Evolutionary conservation across 495 filamentous ascomycete genomes (phyloP).

Genomic region (Platismatia glauca): DNA sequence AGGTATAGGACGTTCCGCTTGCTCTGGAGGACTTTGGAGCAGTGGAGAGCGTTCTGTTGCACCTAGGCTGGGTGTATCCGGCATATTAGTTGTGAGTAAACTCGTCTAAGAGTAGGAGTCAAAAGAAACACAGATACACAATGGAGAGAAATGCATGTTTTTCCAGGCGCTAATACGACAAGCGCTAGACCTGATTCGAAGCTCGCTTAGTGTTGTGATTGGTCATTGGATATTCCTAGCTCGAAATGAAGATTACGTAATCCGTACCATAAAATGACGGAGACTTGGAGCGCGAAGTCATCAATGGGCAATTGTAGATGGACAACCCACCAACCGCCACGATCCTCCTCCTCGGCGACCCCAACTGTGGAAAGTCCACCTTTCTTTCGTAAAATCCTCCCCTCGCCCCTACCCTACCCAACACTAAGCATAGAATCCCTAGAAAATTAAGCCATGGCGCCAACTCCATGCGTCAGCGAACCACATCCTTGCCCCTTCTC

Average conservation of each 20-base stretch:
- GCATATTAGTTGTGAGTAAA: neutral
- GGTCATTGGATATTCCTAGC: no score
- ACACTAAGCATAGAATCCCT: constrained; percentile 1
- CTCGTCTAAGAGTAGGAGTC: neutral
- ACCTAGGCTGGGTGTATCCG: neutral
- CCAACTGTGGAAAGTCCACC: constrained; percentile 74
- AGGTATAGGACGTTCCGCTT: neutral
- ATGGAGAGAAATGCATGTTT: neutral
- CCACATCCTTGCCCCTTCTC: constrained; percentile 43
- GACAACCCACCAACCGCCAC: constrained; percentile 42
- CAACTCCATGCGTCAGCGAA: constrained; percentile 28
- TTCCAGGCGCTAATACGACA: neutral
- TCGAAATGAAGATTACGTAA: neutral
- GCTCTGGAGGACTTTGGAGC: neutral
- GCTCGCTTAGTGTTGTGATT: neutral
- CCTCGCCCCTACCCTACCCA: neutral
- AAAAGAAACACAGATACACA: no score
- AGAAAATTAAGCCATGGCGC: constrained; percentile 44
- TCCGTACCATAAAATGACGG: neutral
- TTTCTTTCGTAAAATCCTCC: constrained; percentile 65
- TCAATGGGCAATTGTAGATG: neutral
- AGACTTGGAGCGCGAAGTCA: neutral
- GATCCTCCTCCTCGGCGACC: constrained; percentile 72
- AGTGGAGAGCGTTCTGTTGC: constrained; percentile 5
- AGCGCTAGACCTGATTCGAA: neutral